Evolutionary conservation across 1,139 yeast species (phyloP), one percentile per base, ranked within the genome.

Genomic region (Pneumocystis jirovecii): DNA sequence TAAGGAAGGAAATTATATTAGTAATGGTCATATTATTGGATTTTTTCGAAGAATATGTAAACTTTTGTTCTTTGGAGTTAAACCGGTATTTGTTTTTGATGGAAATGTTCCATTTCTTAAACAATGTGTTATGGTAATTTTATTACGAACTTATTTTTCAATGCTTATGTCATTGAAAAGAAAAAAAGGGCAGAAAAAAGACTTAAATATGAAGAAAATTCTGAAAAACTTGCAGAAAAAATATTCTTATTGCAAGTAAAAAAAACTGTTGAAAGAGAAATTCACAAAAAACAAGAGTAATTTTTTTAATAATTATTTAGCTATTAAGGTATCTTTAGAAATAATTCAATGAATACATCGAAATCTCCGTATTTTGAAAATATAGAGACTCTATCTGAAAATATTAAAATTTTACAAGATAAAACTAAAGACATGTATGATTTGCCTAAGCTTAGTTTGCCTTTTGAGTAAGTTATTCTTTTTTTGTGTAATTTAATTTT

Each of bases 71-170:
- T 89, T 85, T 77, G 98, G 97, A 0, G 89, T 95, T 42, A 81
- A 80, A 66, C 98, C 99, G 0, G 87, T 95, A 15, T 95, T 95
- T 79, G 96, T 95, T 0, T 95, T 95, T 77, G 99, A 95, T 77
- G 99, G 99, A 29, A 96, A 95, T 0, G 97, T 96, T 0, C 98
- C 98, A 0, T 81, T 81, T 0, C 77, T 93, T 72, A 95, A 95
- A 76, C 79, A 85, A 69, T 83, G 84, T 66, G 91, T 97, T 0
- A 86, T 91, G 29, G 69, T 66, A 59, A 8, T 65, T 60, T 12
- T 40, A 8, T 17, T 5, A 7, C 8, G n/a, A 21, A 4, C 2
- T 17, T 7, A 39, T 19, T 19, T 19, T n/a, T 7, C 3, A 34
- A 34, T 29, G 4, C 57, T 50, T 50, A 50, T 40, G 3, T 50